Percentiles rank a stretch among this genome's conserved stretches.
These are phyloP conservation scores for Syzygium jambos DNA, from an alignment of 345 rosid species.

Conservation along the genomic window DNA sequence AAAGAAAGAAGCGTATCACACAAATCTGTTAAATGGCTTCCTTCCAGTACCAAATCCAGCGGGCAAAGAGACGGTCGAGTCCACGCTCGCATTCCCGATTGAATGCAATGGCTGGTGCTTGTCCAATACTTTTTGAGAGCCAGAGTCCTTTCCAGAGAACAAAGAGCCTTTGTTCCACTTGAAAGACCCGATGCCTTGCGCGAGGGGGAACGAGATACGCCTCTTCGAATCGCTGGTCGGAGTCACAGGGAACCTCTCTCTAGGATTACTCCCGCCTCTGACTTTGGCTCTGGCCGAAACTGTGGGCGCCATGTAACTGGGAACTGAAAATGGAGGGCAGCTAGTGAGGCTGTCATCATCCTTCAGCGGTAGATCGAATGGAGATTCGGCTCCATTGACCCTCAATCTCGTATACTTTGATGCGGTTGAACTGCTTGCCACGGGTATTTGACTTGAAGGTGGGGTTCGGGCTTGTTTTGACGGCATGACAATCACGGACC, in stretches of 20 bases:
- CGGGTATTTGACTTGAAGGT: slow-evolving; percentile 16
- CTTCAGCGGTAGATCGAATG: slow-evolving; percentile 43
- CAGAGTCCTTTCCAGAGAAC: slow-evolving; percentile 48
- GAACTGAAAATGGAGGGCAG: slow-evolving; percentile 85
- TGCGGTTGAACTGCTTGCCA: slow-evolving; percentile 16
- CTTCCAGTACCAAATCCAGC: slow-evolving; percentile 44
- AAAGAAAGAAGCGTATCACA: slow-evolving; percentile 36
- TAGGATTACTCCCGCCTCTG: slow-evolving; percentile 60
- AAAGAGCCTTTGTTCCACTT: slow-evolving; percentile 15
- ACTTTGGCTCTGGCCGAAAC: slow-evolving; percentile 78
- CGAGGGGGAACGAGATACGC: slow-evolving; percentile 58
- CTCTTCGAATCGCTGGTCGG: slow-evolving; percentile 58
- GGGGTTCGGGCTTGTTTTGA: slow-evolving; percentile 47
- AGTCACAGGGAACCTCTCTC: slow-evolving; percentile 50
- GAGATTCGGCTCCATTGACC: slow-evolving; percentile 46
- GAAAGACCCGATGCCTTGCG: slow-evolving; percentile 46
- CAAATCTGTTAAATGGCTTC: slow-evolving; percentile 90
- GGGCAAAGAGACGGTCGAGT: slow-evolving; percentile 63
- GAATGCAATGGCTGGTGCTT: slow-evolving; percentile 47
- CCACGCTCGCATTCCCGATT: slow-evolving; percentile 61
- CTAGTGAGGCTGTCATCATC: slow-evolving; percentile 91
- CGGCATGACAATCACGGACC: slow-evolving; percentile 34
- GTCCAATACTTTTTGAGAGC: slow-evolving; percentile 26
- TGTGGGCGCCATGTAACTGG: slow-evolving; percentile 88
- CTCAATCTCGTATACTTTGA: slow-evolving; percentile 49